Conservation (phyloP, 768 basidiomycete species). For the Peribolospora baueri region DNA sequence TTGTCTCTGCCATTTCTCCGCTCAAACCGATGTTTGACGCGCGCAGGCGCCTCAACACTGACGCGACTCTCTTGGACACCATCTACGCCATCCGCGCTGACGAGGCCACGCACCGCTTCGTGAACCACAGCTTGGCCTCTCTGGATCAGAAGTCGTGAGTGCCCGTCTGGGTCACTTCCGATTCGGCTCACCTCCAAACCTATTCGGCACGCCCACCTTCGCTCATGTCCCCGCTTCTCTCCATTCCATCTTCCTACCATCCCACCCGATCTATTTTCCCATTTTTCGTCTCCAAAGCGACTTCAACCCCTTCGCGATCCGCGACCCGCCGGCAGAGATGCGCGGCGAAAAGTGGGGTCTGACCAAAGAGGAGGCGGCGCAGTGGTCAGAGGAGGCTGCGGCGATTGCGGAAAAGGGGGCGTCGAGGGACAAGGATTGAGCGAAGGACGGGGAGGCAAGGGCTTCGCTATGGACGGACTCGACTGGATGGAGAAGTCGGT, state of each 20-base stretch:
- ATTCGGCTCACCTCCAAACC: not conserved
- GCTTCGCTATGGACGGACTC: no score
- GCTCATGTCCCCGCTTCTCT: no score
- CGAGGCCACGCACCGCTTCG: conserved; percentile 54
- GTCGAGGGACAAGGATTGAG: no score
- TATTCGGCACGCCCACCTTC: not conserved
- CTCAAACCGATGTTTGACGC: no score
- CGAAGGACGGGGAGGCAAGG: no score
- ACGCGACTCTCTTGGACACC: conserved; percentile 31
- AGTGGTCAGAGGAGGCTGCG: not conserved
- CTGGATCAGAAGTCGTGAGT: conserved; percentile 27
- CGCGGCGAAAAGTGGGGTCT: conserved; percentile 49
- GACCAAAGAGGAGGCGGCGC: not conserved
- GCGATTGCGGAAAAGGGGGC: not conserved
- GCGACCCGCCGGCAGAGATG: conserved; percentile 64
- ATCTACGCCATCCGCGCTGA: conserved; percentile 80
- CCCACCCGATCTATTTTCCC: no score
- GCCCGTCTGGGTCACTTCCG: not conserved
- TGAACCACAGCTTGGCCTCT: conserved; percentile 86
- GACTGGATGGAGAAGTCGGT: no score
- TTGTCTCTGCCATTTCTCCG: not conserved
- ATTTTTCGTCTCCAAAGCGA: conserved; percentile 26
- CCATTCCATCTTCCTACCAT: no score
- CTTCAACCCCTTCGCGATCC: conserved; percentile 35
- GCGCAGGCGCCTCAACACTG: conserved; percentile 12